A percentile compares a stretch with the other conserved stretches of the same genome.
Evolutionary conservation across 768 basidiomycete species (phyloP).

Genomic region (Suillus alpinus): DNA sequence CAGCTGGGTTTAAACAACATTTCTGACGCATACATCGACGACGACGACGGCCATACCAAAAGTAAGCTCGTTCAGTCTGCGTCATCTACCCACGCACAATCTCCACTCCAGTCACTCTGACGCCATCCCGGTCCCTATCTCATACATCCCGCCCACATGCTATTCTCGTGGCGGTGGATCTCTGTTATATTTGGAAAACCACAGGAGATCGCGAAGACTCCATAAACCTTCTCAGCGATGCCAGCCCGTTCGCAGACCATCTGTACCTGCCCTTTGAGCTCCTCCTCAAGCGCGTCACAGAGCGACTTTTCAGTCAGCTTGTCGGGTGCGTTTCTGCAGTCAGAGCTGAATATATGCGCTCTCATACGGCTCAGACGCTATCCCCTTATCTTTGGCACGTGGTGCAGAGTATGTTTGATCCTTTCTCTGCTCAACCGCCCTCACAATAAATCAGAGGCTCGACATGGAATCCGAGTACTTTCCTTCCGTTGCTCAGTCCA

Average conservation of each 20-base stretch:
- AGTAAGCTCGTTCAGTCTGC: slow-evolving; percentile 26
- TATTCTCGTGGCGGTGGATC: slow-evolving; percentile 36
- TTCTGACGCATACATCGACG: slow-evolving; percentile 50
- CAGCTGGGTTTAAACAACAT: slow-evolving; percentile 57
- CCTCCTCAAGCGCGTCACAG: slow-evolving; percentile 49
- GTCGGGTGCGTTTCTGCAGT: slow-evolving; percentile 44
- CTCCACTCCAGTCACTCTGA: slow-evolving; percentile 36
- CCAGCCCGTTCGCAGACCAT: slow-evolving; percentile 50
- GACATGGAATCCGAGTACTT: slow-evolving; percentile 51
- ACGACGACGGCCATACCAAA: slow-evolving; percentile 40
- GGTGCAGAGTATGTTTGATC: slow-evolving; percentile 50
- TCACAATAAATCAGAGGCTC: slow-evolving; percentile 45
- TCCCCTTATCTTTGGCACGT: slow-evolving; percentile 72
- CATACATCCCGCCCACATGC: slow-evolving; percentile 23
- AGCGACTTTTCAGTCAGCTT: slow-evolving; percentile 59
- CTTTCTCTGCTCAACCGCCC: slow-evolving; percentile 3
- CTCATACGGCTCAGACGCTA: slow-evolving; percentile 51
- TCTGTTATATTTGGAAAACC: slow-evolving; percentile 41
- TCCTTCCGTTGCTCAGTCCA: slow-evolving; percentile 45
- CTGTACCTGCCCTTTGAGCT: slow-evolving; percentile 54
- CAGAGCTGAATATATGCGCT: slow-evolving; percentile 9
- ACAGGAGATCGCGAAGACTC: slow-evolving; percentile 16
- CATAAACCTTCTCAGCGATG: slow-evolving; percentile 34
- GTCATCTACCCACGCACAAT: not conserved
- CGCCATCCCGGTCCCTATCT: slow-evolving; percentile 36